Evolutionary conservation across 352 stramenopile species (phyloP).

Genomic region (Globisporangium perplexum): DNA sequence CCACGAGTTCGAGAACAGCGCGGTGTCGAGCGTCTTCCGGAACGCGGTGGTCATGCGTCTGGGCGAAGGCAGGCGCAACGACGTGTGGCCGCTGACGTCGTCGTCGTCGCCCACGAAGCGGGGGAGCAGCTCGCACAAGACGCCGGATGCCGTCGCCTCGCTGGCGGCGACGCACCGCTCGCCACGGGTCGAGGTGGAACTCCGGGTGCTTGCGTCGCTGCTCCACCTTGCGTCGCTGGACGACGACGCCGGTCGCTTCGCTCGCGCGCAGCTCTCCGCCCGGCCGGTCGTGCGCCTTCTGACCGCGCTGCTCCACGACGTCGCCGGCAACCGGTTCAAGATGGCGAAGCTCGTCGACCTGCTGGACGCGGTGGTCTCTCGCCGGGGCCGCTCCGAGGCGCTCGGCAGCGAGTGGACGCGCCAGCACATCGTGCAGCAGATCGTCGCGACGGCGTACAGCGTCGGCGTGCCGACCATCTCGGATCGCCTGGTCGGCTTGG

Average conservation of each 20-base stretch:
- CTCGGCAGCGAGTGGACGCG: conserved; percentile 26
- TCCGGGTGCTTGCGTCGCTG: conserved; percentile 18
- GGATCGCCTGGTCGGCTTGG: conserved; percentile 17
- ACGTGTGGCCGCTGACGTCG: conserved; percentile 1
- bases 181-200: conserved; percentile 6
- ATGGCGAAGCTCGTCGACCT: conserved; percentile 32
- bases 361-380: conserved; percentile 23
- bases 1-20: neutral
- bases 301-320: conserved; percentile 15
- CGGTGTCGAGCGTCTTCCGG: conserved; percentile 3
- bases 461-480: conserved; percentile 12
- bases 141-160: neutral
- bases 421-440: conserved; percentile 38
- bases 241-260: conserved; percentile 28
- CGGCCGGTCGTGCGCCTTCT: conserved; percentile 27
- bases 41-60: conserved; percentile 11
- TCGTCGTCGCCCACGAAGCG: neutral
- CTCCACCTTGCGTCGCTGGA: conserved; percentile 15
- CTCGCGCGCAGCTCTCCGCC: conserved; percentile 34
- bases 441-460: conserved; percentile 37
- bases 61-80: conserved; percentile 2
- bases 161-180: neutral
- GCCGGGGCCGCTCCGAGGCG: conserved; percentile 6
- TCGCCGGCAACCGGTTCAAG: conserved; percentile 13
- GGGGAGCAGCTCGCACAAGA: conserved; percentile 1